A percentile compares a stretch with the other conserved stretches of the same genome.
These are phyloP conservation scores for Fusarium virguliforme DNA, from an alignment of 2,329 filamentous ascomycete species.

Conservation along the genomic window DNA sequence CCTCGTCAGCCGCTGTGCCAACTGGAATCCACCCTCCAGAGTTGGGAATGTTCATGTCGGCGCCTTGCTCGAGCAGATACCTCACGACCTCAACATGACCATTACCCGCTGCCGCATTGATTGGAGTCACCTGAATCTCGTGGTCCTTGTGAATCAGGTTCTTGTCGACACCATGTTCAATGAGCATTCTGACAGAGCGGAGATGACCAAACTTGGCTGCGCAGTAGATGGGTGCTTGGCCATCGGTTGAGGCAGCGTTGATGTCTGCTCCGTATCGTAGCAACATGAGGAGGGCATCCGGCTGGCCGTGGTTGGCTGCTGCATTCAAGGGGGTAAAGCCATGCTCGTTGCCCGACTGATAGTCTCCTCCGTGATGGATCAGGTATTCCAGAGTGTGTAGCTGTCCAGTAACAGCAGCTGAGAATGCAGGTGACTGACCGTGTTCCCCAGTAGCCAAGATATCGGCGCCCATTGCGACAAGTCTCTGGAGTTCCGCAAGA, in stretches of 20 bases:
- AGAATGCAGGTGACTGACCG: slow-evolving; percentile 2
- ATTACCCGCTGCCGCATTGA: slow-evolving; percentile 2
- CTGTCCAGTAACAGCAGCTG: slow-evolving; percentile 3
- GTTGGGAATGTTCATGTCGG: background rate
- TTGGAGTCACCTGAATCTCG: background rate
- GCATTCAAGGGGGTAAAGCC: slow-evolving; percentile 8
- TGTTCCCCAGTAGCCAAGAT: slow-evolving; percentile 6
- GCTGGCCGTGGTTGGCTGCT: slow-evolving; percentile 10
- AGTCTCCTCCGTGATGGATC: slow-evolving; percentile 8
- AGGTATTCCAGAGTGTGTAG: background rate
- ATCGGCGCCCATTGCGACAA: background rate
- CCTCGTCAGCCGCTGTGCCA: background rate
- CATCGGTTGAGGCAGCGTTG: background rate
- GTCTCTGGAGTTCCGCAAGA: slow-evolving; percentile 3
- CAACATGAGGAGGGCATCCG: slow-evolving; percentile 5
- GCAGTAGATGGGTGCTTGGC: slow-evolving; percentile 5
- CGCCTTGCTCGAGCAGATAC: slow-evolving; percentile 2
- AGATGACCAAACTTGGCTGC: slow-evolving; percentile 12
- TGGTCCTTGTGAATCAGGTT: slow-evolving; percentile 2
- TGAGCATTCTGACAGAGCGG: background rate
- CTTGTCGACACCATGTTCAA: slow-evolving; percentile 8
- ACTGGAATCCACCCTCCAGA: slow-evolving; percentile 9
- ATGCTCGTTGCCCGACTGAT: slow-evolving; percentile 5
- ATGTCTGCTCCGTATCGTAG: slow-evolving; percentile 5
- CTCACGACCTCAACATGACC: slow-evolving; percentile 5